A percentile compares a stretch with the other conserved stretches of the same genome.
Evolutionary conservation across 2,329 filamentous ascomycete genomes (phyloP).

Genomic region (Exophiala aquamarina): DNA sequence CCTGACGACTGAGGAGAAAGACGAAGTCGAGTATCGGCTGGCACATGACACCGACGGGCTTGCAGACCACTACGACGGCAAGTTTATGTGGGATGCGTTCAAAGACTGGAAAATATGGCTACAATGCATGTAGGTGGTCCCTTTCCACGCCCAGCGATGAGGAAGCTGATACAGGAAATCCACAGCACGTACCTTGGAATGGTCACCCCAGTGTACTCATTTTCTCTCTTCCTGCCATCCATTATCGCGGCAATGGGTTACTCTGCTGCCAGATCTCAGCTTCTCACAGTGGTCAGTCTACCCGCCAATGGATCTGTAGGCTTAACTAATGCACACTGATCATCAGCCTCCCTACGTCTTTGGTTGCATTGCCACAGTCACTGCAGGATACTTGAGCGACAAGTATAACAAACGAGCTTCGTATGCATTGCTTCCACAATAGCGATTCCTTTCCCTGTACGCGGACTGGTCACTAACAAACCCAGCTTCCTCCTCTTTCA

Average conservation of each 20-base stretch:
- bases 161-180: constrained; percentile 11
- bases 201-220: constrained; percentile 56
- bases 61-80: constrained; percentile 45
- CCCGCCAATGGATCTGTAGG: constrained; percentile 57
- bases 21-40: constrained; percentile 35
- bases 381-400: neutral
- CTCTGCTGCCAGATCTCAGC: constrained; percentile 58
- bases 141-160: no score
- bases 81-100: constrained; percentile 50
- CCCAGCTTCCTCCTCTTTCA: constrained; percentile 1
- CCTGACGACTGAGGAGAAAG: constrained; percentile 46
- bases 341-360: constrained; percentile 1
- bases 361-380: neutral
- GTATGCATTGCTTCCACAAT: neutral
- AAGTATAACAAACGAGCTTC: neutral
- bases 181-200: constrained; percentile 39
- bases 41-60: constrained; percentile 45
- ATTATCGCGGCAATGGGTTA: constrained; percentile 59
- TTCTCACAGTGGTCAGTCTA: constrained; percentile 68
- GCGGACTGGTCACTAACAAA: neutral
- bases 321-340: constrained; percentile 31
- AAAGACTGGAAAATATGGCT: constrained; percentile 53
- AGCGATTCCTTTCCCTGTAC: neutral
- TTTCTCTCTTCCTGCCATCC: constrained; percentile 60
- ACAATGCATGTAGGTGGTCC: constrained; percentile 5